A percentile compares a stretch with the other conserved stretches of the same genome.
phyloP scores from a whole-genome alignment of 1,284 basidiomycete genomes.

The Marasmius sp. region DNA sequence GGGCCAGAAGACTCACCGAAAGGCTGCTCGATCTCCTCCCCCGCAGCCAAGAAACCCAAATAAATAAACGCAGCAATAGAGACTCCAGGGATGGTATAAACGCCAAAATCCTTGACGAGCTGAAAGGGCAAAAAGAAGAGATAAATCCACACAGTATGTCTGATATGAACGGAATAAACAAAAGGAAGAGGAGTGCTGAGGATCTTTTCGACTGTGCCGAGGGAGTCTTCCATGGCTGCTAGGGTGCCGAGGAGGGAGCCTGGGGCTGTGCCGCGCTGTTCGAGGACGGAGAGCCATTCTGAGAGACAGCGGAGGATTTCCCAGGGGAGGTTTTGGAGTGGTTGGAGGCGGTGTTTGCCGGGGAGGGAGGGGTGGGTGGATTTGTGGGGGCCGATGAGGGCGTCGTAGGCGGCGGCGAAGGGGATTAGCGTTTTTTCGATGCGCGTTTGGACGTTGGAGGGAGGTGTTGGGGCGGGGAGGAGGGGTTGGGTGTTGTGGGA shows the following conservation, averaged over 20 bases:
- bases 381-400: background rate
- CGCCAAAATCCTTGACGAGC: constrained; percentile 55
- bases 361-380: constrained; percentile 11
- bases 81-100: constrained; percentile 60
- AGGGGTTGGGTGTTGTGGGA: constrained; percentile 12
- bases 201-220: constrained; percentile 54
- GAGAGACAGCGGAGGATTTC: constrained; percentile 54
- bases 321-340: constrained; percentile 47
- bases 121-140: constrained; percentile 71
- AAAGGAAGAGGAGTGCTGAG: constrained; percentile 65
- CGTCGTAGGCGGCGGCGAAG: background rate
- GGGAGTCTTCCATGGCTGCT: constrained; percentile 53
- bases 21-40: constrained; percentile 69
- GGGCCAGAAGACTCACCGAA: constrained; percentile 44
- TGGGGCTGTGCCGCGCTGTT: constrained; percentile 53
- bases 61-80: constrained; percentile 65
- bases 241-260: constrained; percentile 52
- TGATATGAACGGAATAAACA: constrained; percentile 62
- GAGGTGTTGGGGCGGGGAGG: constrained; percentile 26
- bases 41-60: constrained; percentile 63
- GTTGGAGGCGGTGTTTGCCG: constrained; percentile 1
- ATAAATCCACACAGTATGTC: constrained; percentile 66
- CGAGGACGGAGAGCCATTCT: constrained; percentile 57
- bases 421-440: background rate
- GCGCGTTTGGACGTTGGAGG: constrained; percentile 16